phyloP scores from a whole-genome alignment of 805 yeast genomes.

The Lipomyces sp. region DNA sequence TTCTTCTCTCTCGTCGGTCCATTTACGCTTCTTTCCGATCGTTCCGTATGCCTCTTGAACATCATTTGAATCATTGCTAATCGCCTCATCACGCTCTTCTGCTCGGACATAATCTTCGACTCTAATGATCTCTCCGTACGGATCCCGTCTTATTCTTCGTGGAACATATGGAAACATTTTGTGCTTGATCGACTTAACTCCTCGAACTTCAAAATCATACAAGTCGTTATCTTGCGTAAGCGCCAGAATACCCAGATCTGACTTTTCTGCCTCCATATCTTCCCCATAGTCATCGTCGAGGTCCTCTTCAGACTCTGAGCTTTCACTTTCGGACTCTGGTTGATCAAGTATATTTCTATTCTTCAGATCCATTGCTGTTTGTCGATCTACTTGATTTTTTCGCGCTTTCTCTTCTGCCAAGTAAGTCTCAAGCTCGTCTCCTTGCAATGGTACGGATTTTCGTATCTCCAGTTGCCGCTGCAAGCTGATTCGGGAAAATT shows the following conservation, averaged over 20 bases:
- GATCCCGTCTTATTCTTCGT: conserved; percentile 67
- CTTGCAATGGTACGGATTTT: conserved; percentile 44
- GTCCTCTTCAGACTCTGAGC: conserved; percentile 24
- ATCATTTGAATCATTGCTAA: conserved; percentile 40
- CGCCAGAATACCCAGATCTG: conserved; percentile 37
- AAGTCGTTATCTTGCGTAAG: conserved; percentile 45
- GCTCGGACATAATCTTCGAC: conserved; percentile 63
- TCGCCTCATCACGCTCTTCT: conserved; percentile 48
- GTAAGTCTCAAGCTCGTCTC: conserved; percentile 45
- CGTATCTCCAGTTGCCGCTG: conserved; percentile 40
- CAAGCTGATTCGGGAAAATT: conserved; percentile 16
- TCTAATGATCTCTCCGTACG: conserved; percentile 82
- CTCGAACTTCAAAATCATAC: conserved; percentile 60
- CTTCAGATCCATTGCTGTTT: conserved; percentile 46
- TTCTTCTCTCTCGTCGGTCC: conserved; percentile 44
- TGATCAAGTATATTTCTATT: conserved; percentile 48
- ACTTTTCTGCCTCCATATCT: conserved; percentile 40
- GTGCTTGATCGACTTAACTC: conserved; percentile 40
- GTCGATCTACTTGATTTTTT: conserved; percentile 38
- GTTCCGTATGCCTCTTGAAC: conserved; percentile 40
- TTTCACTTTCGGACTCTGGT: conserved; percentile 30
- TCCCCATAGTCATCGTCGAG: conserved; percentile 42
- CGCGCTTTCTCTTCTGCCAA: conserved; percentile 38
- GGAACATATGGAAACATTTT: conserved; percentile 75
- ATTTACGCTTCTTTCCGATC: conserved; percentile 47